Evolutionary conservation across 768 basidiomycete species (phyloP).

Genomic region (Rhizopogon vinicolor): DNA sequence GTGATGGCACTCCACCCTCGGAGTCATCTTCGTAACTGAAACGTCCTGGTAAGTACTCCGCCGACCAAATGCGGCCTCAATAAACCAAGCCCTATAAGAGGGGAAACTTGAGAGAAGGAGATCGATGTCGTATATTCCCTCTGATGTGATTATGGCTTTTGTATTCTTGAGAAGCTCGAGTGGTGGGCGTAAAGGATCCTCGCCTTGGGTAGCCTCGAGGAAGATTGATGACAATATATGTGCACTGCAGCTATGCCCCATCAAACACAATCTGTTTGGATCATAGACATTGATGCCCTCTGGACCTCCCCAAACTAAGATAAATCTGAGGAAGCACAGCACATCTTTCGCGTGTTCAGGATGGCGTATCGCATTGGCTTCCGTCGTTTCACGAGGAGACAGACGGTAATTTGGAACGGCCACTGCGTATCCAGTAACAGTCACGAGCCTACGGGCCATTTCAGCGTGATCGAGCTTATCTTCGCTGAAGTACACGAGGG

Average conservation of each 20-base stretch:
- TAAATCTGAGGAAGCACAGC: slow-evolving; percentile 55
- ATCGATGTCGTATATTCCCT: slow-evolving; percentile 78
- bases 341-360: slow-evolving; percentile 69
- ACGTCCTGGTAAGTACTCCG: slow-evolving; percentile 42
- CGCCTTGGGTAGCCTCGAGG: slow-evolving; percentile 40
- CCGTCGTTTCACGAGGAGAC: slow-evolving; percentile 40
- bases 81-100: slow-evolving; percentile 64
- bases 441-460: slow-evolving; percentile 51
- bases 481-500: slow-evolving; percentile 41
- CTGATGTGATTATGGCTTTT: slow-evolving; percentile 60
- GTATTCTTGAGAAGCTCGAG: slow-evolving; percentile 34
- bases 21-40: slow-evolving; percentile 38
- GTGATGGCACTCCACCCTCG: slow-evolving; percentile 28
- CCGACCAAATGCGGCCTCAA: slow-evolving; percentile 57
- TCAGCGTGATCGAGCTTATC: slow-evolving; percentile 59
- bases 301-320: slow-evolving; percentile 37
- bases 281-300: slow-evolving; percentile 28
- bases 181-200: slow-evolving; percentile 38
- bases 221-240: slow-evolving; percentile 76
- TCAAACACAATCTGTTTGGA: slow-evolving; percentile 43
- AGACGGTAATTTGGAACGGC: slow-evolving; percentile 78
- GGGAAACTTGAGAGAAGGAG: slow-evolving; percentile 61
- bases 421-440: slow-evolving; percentile 49
- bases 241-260: slow-evolving; percentile 80
- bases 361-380: slow-evolving; percentile 43